Evolutionary conservation across 169 alveolate genomes (phyloP).

Genomic region (Neospora caninum): DNA sequence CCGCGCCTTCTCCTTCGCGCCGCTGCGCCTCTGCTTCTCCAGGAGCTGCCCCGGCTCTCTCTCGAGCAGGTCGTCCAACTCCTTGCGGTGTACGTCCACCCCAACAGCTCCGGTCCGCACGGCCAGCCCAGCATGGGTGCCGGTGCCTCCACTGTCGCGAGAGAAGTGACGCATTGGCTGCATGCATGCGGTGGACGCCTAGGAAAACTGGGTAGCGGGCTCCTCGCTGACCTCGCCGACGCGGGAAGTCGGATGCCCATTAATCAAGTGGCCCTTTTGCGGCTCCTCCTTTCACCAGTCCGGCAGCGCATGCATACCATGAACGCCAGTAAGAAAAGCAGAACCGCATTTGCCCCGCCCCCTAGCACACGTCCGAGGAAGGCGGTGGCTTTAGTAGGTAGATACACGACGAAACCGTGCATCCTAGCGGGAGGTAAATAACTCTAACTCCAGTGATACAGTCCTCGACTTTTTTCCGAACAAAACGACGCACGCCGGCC

Average conservation of each 20-base stretch:
- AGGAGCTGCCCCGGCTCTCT: conserved; percentile 52
- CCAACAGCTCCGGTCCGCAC: neutral
- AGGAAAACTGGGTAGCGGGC: neutral
- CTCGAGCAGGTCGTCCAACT: conserved; percentile 31
- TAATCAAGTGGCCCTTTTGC: conserved; percentile 10
- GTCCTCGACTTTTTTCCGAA: no score
- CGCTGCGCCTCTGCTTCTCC: conserved; percentile 59
- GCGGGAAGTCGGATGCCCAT: conserved; percentile 2
- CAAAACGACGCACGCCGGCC: no score
- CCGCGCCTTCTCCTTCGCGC: conserved; percentile 64
- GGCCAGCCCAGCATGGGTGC: neutral
- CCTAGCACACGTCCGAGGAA: neutral
- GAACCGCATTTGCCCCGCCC: no score
- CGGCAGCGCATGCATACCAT: conserved; percentile 26
- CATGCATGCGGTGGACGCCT: neutral
- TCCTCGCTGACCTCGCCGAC: neutral
- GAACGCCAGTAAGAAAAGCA: neutral
- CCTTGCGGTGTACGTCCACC: conserved; percentile 50
- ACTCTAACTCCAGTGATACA: no score
- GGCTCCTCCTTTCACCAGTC: neutral
- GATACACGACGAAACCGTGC: no score
- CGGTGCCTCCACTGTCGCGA: neutral
- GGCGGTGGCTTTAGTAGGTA: no score
- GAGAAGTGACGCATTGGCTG: conserved; percentile 41
- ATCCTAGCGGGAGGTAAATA: no score